Evolutionary conservation across 2,329 filamentous ascomycete species (phyloP), one percentile per base, ranked within the genome.

Genomic region (Epichloe amarillans): DNA sequence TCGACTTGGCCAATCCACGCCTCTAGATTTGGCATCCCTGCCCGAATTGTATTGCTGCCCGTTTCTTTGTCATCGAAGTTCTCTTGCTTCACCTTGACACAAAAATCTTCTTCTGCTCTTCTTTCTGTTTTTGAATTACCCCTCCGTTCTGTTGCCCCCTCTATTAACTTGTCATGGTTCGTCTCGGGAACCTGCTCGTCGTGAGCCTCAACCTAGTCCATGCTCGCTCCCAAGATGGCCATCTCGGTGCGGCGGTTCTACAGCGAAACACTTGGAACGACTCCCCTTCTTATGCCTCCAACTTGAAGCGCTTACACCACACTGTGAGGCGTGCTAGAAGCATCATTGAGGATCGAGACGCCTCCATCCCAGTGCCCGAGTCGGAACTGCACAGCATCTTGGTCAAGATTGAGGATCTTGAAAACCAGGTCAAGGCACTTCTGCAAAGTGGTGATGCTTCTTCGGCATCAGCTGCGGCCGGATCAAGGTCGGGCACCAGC

Each of bases 341-440:
- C 52, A 56, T 65, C 30, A 60, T 65, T 21, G 58, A 64, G 41
- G 52, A 55, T 15, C 55, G 59, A 2, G 54, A 57, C 7, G 52
- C 52, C 8, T 57, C 57, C 14, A 53, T 64, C n/a, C 55, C 61
- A 15, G 57, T 65, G 35, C 52, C 61, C 5, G 51, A 56, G 26
- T 50, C 56, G 23, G 56, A 56, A 19, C 45, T 66, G 5, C 46
- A 57, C 4, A 54, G 57, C 30, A 59, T 67, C 19, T 54, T 66
- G 5, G 51, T 57, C 40, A 61, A 62, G 50, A 58, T 66, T 45
- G 55, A 60, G 37, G 50, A 39, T 2, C 55, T 66, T 1, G 57
- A 64, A 49, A 51, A 57, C 17, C 58, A 66, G 53, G 61, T 66
- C 15, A 50, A 53, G 21, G 53, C 40, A 17, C 54, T 65, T 57